phyloP scores from a whole-genome alignment of 805 yeast genomes.

The Cephaloascus fragrans region DNA sequence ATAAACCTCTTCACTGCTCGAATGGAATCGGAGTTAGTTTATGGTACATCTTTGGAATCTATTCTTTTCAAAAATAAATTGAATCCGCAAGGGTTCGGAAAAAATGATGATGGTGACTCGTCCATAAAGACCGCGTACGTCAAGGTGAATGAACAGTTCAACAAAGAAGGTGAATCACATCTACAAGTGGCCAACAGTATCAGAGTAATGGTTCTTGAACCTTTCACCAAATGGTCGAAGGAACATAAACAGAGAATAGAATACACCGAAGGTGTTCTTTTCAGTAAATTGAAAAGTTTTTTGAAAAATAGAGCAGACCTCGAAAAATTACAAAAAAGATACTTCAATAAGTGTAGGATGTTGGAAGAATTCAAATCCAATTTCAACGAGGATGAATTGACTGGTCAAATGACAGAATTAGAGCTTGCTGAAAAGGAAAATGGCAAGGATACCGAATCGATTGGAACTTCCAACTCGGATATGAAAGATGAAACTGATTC shows the following conservation, averaged over 20 bases:
- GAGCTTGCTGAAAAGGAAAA: constrained; percentile 6
- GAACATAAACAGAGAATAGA: constrained; percentile 63
- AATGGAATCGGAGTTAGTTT: constrained; percentile 61
- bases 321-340: constrained; percentile 52
- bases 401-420: constrained; percentile 16
- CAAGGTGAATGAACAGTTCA: constrained; percentile 45
- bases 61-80: constrained; percentile 26
- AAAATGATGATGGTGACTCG: constrained; percentile 51
- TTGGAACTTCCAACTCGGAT: constrained; percentile 5
- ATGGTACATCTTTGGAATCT: constrained; percentile 46
- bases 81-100: constrained; percentile 28
- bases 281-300: constrained; percentile 41
- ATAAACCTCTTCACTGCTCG: constrained; percentile 54
- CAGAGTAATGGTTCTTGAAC: constrained; percentile 49
- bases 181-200: constrained; percentile 54
- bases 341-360: constrained; percentile 69
- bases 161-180: constrained; percentile 49
- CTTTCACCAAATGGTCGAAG: constrained; percentile 65
- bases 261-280: constrained; percentile 45
- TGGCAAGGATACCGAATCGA: constrained; percentile 4
- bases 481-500: constrained; percentile 11
- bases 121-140: constrained; percentile 54
- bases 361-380: constrained; percentile 55
- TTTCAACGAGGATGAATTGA: constrained; percentile 32
- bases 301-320: constrained; percentile 35